phyloP scores from a whole-genome alignment of 176 grass and related monocot genomes.

The Oryza punctata region DNA sequence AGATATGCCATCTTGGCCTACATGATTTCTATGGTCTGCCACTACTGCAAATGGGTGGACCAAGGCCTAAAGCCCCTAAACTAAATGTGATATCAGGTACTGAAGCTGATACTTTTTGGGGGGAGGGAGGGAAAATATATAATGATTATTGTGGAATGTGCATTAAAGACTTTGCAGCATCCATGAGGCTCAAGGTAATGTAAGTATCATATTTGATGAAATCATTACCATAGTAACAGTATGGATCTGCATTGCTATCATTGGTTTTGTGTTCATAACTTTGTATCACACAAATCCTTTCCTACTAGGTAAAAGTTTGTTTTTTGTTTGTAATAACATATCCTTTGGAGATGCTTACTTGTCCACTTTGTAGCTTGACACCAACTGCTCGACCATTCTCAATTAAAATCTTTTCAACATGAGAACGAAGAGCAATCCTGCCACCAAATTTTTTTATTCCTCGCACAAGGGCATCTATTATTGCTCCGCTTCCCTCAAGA shows the following conservation, averaged over 20 bases:
- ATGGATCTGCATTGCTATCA: constrained; percentile 30
- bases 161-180: constrained; percentile 24
- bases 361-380: constrained; percentile 81
- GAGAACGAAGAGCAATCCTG: constrained; percentile 74
- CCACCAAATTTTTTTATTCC: constrained; percentile 82
- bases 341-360: constrained; percentile 42
- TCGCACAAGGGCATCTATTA: constrained; percentile 80
- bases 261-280: constrained; percentile 1
- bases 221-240: constrained; percentile 26
- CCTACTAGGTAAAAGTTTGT: not conserved
- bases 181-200: constrained; percentile 20
- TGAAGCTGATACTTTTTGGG: not conserved
- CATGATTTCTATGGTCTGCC: constrained; percentile 51
- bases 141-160: constrained; percentile 1
- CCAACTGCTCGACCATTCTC: constrained; percentile 85
- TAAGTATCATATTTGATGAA: not conserved
- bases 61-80: constrained; percentile 33
- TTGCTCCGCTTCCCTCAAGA: constrained; percentile 72
- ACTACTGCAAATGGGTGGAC: constrained; percentile 42
- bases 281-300: constrained; percentile 1
- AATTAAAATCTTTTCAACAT: constrained; percentile 78
- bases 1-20: constrained; percentile 27
- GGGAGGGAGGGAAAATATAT: not conserved
- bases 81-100: constrained; percentile 28
- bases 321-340: constrained; percentile 32